Conservation (phyloP, 345 rosid species). For the Triadica sebifera region DNA sequence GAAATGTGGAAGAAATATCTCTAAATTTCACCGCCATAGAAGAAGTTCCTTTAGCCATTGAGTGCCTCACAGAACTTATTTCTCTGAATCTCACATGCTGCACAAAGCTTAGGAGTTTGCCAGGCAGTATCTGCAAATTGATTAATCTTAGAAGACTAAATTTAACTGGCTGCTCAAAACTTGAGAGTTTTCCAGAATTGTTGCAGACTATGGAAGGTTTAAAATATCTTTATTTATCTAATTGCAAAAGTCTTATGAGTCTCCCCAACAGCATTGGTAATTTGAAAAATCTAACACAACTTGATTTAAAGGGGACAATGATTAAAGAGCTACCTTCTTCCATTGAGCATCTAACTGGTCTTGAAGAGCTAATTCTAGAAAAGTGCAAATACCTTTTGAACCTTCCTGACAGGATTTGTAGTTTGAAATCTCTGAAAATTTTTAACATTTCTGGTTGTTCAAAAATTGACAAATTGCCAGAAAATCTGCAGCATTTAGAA, state of each 20-base stretch:
- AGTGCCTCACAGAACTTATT: not conserved
- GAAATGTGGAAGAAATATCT: conserved; percentile 1
- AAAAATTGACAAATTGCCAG: conserved; percentile 5
- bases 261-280: not conserved
- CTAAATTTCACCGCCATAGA: not conserved
- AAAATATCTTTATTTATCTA: not conserved
- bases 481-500: not conserved
- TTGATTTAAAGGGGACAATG: not conserved
- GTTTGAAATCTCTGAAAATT: not conserved
- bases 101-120: not conserved
- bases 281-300: not conserved
- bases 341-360: not conserved
- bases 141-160: not conserved
- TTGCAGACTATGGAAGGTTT: not conserved
- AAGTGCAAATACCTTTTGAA: not conserved
- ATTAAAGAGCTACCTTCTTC: conserved; percentile 6
- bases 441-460: not conserved
- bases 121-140: not conserved
- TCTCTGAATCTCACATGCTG: not conserved
- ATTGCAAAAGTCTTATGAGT: not conserved
- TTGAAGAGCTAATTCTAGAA: not conserved
- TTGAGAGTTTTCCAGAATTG: conserved; percentile 6
- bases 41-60: not conserved
- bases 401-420: not conserved
- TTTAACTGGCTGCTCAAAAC: not conserved